Percentiles rank a stretch among this genome's conserved stretches.
Evolutionary conservation across 2,329 filamentous ascomycete genomes (phyloP).

Genomic region (Fusarium brevicatenulatum): DNA sequence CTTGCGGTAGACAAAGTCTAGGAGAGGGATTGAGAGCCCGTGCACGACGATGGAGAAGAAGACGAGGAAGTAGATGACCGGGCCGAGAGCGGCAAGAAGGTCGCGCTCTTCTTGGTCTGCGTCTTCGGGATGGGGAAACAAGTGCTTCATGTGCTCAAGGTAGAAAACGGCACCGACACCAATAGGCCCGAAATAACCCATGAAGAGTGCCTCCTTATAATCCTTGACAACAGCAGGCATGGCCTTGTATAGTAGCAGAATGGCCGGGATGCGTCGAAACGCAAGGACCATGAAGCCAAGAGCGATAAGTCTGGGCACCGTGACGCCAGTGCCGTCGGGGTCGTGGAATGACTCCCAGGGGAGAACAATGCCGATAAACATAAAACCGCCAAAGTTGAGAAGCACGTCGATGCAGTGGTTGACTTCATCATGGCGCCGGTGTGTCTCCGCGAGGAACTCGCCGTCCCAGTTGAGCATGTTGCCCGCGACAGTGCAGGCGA

Average conservation of each 20-base stretch:
- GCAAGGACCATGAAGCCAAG: slow-evolving; percentile 63
- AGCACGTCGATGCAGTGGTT: slow-evolving; percentile 67
- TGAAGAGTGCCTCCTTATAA: slow-evolving; percentile 68
- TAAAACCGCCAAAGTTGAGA: slow-evolving; percentile 69
- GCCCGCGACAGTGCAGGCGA: slow-evolving; percentile 70
- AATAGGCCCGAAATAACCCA: slow-evolving; percentile 79
- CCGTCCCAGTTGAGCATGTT: slow-evolving; percentile 71
- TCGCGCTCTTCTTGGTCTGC: slow-evolving; percentile 50
- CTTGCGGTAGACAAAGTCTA: slow-evolving; percentile 13
- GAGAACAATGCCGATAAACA: slow-evolving; percentile 66
- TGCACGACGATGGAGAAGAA: slow-evolving; percentile 43
- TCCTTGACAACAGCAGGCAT: slow-evolving; percentile 63
- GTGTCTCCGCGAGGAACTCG: slow-evolving; percentile 64
- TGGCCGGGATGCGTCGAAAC: slow-evolving; percentile 67
- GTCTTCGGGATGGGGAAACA: slow-evolving; percentile 51
- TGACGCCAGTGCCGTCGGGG: slow-evolving; percentile 64
- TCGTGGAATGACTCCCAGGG: slow-evolving; percentile 66
- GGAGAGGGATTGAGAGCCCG: slow-evolving; percentile 57
- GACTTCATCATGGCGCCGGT: slow-evolving; percentile 68
- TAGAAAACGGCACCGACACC: slow-evolving; percentile 83
- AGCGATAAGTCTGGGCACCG: slow-evolving; percentile 58
- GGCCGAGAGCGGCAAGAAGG: slow-evolving; percentile 50
- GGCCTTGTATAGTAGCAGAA: slow-evolving; percentile 63
- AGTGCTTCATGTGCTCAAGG: slow-evolving; percentile 60
- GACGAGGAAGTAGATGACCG: slow-evolving; percentile 56